A percentile compares a stretch with the other conserved stretches of the same genome.
phyloP scores from a whole-genome alignment of 2,329 filamentous ascomycete genomes.

The Colletotrichum costaricense region DNA sequence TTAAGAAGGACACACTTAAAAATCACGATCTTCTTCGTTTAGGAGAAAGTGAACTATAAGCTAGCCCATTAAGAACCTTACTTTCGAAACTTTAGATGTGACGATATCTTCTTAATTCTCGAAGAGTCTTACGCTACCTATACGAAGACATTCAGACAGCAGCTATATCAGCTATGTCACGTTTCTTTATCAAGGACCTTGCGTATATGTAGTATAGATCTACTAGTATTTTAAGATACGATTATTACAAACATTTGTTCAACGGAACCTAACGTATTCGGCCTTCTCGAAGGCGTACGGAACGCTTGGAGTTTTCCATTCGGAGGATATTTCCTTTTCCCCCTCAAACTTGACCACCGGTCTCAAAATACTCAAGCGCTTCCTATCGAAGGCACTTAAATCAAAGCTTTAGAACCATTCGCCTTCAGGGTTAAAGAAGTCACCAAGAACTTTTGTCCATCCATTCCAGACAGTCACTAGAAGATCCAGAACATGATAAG shows the following conservation, averaged over 20 bases:
- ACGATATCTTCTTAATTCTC: too few relatives aligned
- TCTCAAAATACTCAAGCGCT: slow-evolving; percentile 14
- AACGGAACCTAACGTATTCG: not conserved
- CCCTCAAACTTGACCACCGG: slow-evolving; percentile 21
- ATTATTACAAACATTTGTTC: not conserved
- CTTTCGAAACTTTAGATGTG: too few relatives aligned
- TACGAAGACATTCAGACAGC: too few relatives aligned
- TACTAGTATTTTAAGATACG: too few relatives aligned
- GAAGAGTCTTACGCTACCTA: too few relatives aligned
- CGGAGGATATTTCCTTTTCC: slow-evolving; percentile 10
- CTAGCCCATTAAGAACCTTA: too few relatives aligned
- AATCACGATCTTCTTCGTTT: slow-evolving; percentile 53
- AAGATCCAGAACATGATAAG: slow-evolving; percentile 25
- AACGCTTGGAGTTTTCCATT: slow-evolving; percentile 23
- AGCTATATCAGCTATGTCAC: too few relatives aligned
- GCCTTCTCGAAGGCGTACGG: slow-evolving; percentile 26
- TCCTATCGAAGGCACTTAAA: not conserved
- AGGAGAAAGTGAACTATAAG: not conserved
- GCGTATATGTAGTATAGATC: too few relatives aligned
- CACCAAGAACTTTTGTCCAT: slow-evolving; percentile 14
- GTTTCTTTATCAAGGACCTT: too few relatives aligned
- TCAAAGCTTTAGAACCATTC: slow-evolving; percentile 27
- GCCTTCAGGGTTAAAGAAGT: slow-evolving; percentile 17
- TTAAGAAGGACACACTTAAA: slow-evolving; percentile 57
- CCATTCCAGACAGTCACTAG: slow-evolving; percentile 29